Conservation (phyloP, 1,284 basidiomycete genomes). For the Ceratobasidium sp. region DNA sequence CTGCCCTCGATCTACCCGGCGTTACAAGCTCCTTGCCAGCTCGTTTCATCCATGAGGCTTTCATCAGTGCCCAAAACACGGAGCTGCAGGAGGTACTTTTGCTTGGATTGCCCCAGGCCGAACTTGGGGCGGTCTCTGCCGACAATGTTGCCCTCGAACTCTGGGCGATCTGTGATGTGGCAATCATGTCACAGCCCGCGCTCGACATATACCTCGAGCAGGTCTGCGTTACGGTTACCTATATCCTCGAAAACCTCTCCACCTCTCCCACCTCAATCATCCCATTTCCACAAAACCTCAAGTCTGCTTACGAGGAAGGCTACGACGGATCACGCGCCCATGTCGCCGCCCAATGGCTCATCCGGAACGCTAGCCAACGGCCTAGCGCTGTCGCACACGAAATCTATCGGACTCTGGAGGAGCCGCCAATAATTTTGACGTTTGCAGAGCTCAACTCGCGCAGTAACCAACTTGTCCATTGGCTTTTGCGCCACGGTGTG, state of each 20-base stretch:
- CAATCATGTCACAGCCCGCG: slow-evolving; percentile 25
- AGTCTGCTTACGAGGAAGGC: slow-evolving; percentile 18
- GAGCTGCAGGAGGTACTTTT: not conserved
- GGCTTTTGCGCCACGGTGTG: slow-evolving; percentile 55
- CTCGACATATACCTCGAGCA: slow-evolving; percentile 23
- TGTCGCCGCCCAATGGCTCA: slow-evolving; percentile 26
- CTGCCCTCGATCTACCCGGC: not conserved
- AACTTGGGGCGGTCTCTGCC: not conserved
- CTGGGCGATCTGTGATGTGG: slow-evolving; percentile 13
- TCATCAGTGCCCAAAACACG: not conserved
- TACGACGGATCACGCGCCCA: slow-evolving; percentile 31
- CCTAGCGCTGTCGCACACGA: slow-evolving; percentile 27
- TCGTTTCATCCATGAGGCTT: slow-evolving; percentile 1
- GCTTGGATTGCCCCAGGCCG: slow-evolving; percentile 11
- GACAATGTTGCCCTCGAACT: not conserved
- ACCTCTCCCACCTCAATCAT: not conserved
- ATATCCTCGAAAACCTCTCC: not conserved
- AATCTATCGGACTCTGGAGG: slow-evolving; percentile 24
- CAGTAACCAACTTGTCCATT: slow-evolving; percentile 56
- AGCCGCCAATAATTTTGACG: slow-evolving; percentile 44
- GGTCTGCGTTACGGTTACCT: not conserved
- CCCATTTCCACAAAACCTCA: slow-evolving; percentile 11
- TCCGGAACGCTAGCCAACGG: slow-evolving; percentile 12
- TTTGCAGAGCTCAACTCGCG: slow-evolving; percentile 53
- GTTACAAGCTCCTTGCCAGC: slow-evolving; percentile 16